Conservation (phyloP, 106 monocot species). For the Acorus gramineus region DNA sequence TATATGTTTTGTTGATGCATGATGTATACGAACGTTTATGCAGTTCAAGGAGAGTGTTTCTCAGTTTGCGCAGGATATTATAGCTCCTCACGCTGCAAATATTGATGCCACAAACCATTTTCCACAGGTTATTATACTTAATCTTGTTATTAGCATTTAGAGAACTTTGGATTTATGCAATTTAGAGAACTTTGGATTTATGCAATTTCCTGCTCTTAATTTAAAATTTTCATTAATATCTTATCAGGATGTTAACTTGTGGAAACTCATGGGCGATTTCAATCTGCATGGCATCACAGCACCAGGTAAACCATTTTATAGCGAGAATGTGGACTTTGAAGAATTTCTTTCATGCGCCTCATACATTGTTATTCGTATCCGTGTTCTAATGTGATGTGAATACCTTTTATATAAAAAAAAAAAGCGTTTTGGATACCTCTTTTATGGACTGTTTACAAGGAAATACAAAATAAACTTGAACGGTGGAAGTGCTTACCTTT, state of each 20-base stretch:
- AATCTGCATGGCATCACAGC: constrained; percentile 94
- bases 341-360: no score
- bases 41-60: constrained; percentile 91
- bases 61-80: constrained; percentile 81
- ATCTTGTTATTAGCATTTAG: neutral
- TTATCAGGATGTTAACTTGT: constrained; percentile 68
- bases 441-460: no score
- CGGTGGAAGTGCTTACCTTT: no score
- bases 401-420: no score
- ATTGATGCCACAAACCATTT: constrained; percentile 69
- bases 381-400: no score
- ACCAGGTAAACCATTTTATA: constrained; percentile 40
- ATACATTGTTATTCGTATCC: no score
- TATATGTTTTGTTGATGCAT: neutral
- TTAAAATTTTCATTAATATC: constrained; percentile 6
- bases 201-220: neutral
- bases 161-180: neutral
- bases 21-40: constrained; percentile 4
- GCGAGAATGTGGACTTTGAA: no score
- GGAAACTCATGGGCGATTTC: constrained; percentile 97
- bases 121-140: constrained; percentile 46
- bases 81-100: constrained; percentile 82
- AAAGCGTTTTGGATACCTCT: no score
- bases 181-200: no score
- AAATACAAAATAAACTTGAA: no score